phyloP scores from a whole-genome alignment of 148 eudicot species.

The Gaultheria prostrata region DNA sequence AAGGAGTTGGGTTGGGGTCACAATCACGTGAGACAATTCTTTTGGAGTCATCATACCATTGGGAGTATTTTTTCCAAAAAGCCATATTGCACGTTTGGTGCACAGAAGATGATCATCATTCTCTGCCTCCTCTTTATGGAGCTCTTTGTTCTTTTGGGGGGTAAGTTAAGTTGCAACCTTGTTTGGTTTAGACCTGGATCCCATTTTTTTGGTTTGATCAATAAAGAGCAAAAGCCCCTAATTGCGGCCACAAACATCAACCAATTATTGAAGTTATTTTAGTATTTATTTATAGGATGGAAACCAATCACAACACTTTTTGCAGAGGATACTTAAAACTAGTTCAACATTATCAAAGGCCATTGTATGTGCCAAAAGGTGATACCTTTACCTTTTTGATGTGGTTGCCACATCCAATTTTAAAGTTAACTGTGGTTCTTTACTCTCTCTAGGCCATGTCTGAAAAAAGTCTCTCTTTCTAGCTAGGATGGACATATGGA shows the following conservation, averaged over 20 bases:
- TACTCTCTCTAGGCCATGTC: not conserved
- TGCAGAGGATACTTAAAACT: not conserved
- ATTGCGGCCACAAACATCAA: not conserved
- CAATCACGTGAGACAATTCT: not conserved
- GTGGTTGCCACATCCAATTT: not conserved
- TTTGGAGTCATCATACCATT: not conserved
- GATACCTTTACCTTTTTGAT: not conserved
- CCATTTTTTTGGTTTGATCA: not conserved
- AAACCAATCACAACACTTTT: not conserved
- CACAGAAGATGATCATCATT: not conserved
- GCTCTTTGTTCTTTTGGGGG: conserved; percentile 5
- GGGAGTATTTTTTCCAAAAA: not conserved
- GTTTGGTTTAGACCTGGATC: conserved; percentile 5
- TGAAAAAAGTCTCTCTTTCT: not conserved
- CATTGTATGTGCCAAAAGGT: not conserved
- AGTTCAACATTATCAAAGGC: not conserved
- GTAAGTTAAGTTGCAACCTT: not conserved
- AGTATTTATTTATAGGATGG: not conserved
- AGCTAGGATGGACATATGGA: not conserved
- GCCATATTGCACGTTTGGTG: conserved; percentile 9
- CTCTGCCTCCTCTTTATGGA: not conserved
- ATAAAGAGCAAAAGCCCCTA: not conserved
- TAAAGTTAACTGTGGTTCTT: not conserved
- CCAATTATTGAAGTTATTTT: not conserved
- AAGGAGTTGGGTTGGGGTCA: not conserved